Evolutionary conservation across 352 stramenopile genomes (phyloP).

Genomic region (Blastocystis sp.): DNA sequence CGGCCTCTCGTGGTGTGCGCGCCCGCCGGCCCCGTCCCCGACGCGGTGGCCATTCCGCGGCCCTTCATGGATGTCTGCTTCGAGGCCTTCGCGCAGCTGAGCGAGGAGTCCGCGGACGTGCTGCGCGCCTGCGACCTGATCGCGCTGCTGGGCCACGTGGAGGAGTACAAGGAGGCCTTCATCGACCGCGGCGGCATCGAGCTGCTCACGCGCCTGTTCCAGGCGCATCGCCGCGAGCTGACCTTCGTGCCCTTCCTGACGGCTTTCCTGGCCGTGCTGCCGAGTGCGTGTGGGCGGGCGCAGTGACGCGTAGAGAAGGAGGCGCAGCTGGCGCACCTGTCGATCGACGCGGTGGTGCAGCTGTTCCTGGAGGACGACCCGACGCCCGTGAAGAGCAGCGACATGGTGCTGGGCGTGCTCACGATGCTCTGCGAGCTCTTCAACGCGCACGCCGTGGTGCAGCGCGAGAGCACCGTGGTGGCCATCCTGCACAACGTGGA

Average conservation of each 20-base stretch:
- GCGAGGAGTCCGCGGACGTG: constrained; percentile 2
- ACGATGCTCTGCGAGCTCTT: not conserved
- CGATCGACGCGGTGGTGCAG: not conserved
- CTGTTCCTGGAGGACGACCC: not conserved
- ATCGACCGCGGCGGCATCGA: not conserved
- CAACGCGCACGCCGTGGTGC: not conserved
- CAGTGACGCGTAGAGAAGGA: not conserved
- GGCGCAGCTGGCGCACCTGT: not conserved
- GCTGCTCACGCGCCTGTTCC: not conserved
- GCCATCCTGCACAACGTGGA: not conserved
- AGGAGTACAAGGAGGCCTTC: constrained; percentile 1
- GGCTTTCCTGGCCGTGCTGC: not conserved
- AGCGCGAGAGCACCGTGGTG: not conserved
- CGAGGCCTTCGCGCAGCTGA: not conserved
- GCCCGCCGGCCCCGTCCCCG: not conserved
- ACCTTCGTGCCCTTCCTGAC: not conserved
- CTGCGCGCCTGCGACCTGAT: not conserved
- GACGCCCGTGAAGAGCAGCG: not conserved
- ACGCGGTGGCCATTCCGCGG: not conserved
- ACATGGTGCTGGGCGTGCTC: not conserved
- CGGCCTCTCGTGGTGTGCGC: not conserved
- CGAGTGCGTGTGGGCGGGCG: not conserved
- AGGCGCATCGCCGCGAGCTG: not conserved
- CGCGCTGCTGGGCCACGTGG: not conserved
- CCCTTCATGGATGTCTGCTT: constrained; percentile 1